phyloP scores from a whole-genome alignment of 371 early-diverging fungal species.

The Apophysomyces sp. region DNA sequence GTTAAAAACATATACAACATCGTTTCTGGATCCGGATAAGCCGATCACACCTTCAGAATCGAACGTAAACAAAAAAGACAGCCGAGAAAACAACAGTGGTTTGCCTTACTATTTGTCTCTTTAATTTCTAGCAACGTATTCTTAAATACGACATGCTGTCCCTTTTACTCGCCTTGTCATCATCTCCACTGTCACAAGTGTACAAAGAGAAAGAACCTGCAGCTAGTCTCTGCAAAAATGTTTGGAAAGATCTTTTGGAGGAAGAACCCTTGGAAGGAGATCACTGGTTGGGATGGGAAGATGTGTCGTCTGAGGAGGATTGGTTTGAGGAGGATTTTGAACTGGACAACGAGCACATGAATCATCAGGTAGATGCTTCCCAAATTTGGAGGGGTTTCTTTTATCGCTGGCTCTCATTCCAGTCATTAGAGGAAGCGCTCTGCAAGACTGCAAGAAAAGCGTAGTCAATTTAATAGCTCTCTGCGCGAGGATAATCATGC shows the following conservation, averaged over 20 bases:
- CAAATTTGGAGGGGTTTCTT: no score
- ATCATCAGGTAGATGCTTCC: not conserved
- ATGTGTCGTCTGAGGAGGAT: slow-evolving; percentile 6
- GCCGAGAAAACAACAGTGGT: not conserved
- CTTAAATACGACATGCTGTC: slow-evolving; percentile 19
- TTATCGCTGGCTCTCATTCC: no score
- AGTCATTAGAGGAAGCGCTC: no score
- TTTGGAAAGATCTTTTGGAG: slow-evolving; percentile 1
- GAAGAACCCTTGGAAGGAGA: slow-evolving; percentile 7
- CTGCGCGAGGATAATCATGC: not conserved
- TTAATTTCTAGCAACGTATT: slow-evolving; percentile 1
- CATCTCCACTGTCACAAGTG: not conserved
- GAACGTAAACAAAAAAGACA: not conserved
- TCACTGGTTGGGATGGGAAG: slow-evolving; percentile 5
- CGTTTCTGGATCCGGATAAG: not conserved
- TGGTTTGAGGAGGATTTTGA: slow-evolving; percentile 1
- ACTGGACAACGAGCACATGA: not conserved
- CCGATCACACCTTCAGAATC: not conserved
- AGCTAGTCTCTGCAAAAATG: not conserved
- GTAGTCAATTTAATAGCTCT: not conserved
- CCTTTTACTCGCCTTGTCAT: slow-evolving; percentile 13
- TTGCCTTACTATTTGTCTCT: not conserved
- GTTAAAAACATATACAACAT: not conserved
- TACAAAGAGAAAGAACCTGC: not conserved
- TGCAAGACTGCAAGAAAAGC: not conserved